phyloP scores from a whole-genome alignment of 352 stramenopile genomes.

The Pythium brassicae region DNA sequence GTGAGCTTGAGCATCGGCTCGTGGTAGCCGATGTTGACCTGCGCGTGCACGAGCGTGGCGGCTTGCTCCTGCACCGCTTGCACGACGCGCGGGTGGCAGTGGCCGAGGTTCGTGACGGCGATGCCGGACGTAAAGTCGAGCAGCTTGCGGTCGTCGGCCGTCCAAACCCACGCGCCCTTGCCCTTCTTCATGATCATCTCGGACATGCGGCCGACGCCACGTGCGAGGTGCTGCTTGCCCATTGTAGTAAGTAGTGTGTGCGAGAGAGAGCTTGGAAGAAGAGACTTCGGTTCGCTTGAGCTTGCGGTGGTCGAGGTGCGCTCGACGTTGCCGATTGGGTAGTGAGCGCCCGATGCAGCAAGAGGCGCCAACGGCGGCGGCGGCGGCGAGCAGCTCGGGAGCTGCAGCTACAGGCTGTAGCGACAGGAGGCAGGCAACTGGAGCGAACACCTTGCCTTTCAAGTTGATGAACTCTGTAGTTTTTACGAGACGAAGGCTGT shows the following conservation, averaged over 20 bases:
- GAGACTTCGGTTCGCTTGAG: background rate
- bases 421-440: too few relatives aligned
- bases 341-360: conserved; percentile 10
- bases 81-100: conserved; percentile 91
- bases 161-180: conserved; percentile 87
- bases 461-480: too few relatives aligned
- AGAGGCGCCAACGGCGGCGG: too few relatives aligned
- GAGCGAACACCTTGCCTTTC: too few relatives aligned
- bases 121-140: conserved; percentile 94
- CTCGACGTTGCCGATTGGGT: conserved; percentile 19
- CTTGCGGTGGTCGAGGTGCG: conserved; percentile 10
- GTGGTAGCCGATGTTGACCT: conserved; percentile 93
- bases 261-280: background rate
- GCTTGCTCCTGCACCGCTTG: conserved; percentile 88
- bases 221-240: conserved; percentile 67
- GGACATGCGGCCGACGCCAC: conserved; percentile 80
- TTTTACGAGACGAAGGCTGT: too few relatives aligned
- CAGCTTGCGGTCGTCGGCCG: conserved; percentile 80
- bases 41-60: conserved; percentile 83
- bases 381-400: too few relatives aligned
- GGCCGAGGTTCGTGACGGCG: conserved; percentile 89
- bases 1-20: conserved; percentile 90
- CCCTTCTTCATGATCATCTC: conserved; percentile 81
- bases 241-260: conserved; percentile 19
- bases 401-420: background rate